Evolutionary conservation across 306 rosid species (phyloP).

Genomic region (Corylus americana): DNA sequence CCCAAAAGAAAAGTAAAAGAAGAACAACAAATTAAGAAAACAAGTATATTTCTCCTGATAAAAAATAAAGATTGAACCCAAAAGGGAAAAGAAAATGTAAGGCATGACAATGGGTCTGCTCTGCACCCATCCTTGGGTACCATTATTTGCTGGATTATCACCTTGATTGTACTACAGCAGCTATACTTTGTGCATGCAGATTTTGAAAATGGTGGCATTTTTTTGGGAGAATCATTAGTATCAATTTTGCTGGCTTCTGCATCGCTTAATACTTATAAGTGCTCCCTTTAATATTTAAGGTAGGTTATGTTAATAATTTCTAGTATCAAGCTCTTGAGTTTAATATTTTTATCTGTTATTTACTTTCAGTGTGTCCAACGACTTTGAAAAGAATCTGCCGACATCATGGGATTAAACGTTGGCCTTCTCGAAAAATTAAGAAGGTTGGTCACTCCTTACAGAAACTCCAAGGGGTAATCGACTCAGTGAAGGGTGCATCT

Average conservation of each 20-base stretch:
- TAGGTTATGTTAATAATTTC: constrained; percentile 15
- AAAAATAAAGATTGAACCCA: not conserved
- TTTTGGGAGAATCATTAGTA: not conserved
- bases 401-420: constrained; percentile 90
- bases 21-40: not conserved
- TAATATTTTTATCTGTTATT: constrained; percentile 14
- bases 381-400: constrained; percentile 95
- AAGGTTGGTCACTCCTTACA: constrained; percentile 96
- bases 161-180: too few relatives aligned
- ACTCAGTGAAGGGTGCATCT: constrained; percentile 88
- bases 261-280: not conserved
- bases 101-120: not conserved
- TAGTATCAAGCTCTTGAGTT: constrained; percentile 15
- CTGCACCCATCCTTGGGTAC: not conserved
- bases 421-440: constrained; percentile 97
- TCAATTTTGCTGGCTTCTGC: not conserved
- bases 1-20: not conserved
- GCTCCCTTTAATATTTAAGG: not conserved
- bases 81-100: not conserved
- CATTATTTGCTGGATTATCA: too few relatives aligned
- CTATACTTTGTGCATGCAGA: not conserved
- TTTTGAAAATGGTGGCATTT: not conserved
- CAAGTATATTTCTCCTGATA: not conserved
- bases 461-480: constrained; percentile 87
- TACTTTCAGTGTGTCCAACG: constrained; percentile 79